Base-by-base conservation (phyloP, 352 stramenopile genomes). In the Phytophthora foliorum region DNA sequence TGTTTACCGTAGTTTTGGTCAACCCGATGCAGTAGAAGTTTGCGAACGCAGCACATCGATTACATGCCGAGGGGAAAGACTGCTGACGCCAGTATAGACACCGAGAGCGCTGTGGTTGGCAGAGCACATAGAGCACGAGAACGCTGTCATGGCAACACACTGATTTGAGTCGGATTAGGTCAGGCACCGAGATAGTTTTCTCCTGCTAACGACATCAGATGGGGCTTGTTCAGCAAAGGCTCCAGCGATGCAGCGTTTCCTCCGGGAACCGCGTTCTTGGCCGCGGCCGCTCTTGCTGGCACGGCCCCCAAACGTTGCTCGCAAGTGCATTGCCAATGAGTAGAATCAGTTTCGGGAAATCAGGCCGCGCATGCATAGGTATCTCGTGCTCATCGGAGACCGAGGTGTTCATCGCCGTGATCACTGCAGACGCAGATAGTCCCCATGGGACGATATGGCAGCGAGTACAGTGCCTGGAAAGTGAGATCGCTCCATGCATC, bases 1-100 rank as follows among this genome's bases (percentile, higher is more conserved):
- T 34, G 19, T n/a, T 45, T 50, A 17, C 44, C 22, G 6, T 31
- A 32, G 6, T 21, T 16, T 44, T 44, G 36, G 16, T n/a, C 36
- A 7, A 44, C 3, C 6, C 38, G 14, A 17, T 39, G 34, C 34
- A 39, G 34, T 39, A 39, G 34, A 39, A 39, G 34, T 39, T 39
- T 39, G 10, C 34, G 34, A n/a, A 4, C 14, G 10, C 34, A n/a
- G 14, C 34, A 39, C 5, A 57, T 52, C 41, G 36, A 48, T 6
- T 6, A 27, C n/a, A n/a, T n/a, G n/a, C n/a, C n/a, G 32, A 34
- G 53, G 59, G 63, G 69, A 77, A 68, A 77, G 57, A 16, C 69
- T n/a, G 38, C 57, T 77, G 57, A 34, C 58, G 64, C 48, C 17
- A 74, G 36, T 71, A 71, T 70, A 70, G 69, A 44, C 63, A 69